Percentiles rank a stretch among this genome's conserved stretches.
phyloP scores from a whole-genome alignment of 176 grass and related monocot genomes.

The Bromus sterilis region DNA sequence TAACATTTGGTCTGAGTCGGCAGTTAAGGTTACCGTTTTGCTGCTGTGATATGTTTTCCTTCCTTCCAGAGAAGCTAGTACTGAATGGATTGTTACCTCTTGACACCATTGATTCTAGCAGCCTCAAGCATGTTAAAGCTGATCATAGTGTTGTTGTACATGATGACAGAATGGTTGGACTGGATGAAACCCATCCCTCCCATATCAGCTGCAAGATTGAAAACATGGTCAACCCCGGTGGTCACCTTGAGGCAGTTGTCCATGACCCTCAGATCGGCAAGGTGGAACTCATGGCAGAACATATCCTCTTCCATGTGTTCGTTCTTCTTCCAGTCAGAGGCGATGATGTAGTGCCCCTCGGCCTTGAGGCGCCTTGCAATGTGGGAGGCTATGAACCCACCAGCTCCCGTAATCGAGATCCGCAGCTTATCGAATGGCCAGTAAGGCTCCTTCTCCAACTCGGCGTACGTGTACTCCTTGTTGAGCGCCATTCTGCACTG shows the following conservation, averaged over 20 bases:
- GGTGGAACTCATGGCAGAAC: slow-evolving; percentile 85
- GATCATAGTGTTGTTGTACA: slow-evolving; percentile 55
- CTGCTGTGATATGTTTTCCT: not conserved
- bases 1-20: not conserved
- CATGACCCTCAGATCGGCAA: slow-evolving; percentile 64
- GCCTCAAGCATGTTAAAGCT: slow-evolving; percentile 56
- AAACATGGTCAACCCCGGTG: slow-evolving; percentile 39
- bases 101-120: slow-evolving; percentile 31
- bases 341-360: slow-evolving; percentile 71
- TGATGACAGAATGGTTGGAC: slow-evolving; percentile 49
- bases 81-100: slow-evolving; percentile 23
- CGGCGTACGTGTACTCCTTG: slow-evolving; percentile 50
- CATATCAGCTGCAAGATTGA: slow-evolving; percentile 57
- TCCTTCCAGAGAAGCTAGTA: not conserved
- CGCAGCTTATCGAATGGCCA: slow-evolving; percentile 66
- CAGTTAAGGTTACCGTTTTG: not conserved
- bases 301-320: slow-evolving; percentile 76
- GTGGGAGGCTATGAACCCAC: slow-evolving; percentile 71
- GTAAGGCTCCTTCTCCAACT: slow-evolving; percentile 58
- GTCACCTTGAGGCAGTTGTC: slow-evolving; percentile 50
- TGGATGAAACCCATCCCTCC: slow-evolving; percentile 57
- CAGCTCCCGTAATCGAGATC: slow-evolving; percentile 74
- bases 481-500: slow-evolving; percentile 53
- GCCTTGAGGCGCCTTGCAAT: slow-evolving; percentile 58
- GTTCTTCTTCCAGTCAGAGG: slow-evolving; percentile 86